Conservation (phyloP, 805 yeast species). For the Cyberlindnera euphorbiae region DNA sequence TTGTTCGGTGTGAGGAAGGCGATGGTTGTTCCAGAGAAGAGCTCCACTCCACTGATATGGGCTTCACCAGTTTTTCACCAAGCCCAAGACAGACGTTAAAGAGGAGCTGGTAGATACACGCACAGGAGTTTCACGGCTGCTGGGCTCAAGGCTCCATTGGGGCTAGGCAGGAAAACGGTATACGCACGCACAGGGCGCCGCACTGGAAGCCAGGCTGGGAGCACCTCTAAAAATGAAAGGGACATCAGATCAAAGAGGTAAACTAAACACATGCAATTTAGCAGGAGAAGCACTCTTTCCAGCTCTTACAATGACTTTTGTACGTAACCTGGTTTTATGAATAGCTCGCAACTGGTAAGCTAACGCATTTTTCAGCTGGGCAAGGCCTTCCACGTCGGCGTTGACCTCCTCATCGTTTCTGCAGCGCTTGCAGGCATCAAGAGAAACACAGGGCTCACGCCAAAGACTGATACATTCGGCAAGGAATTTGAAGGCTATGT, state of each 20-base stretch:
- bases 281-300: too few relatives aligned
- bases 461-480: slow-evolving; percentile 44
- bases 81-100: neutral
- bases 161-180: slow-evolving; percentile 2
- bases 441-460: slow-evolving; percentile 65
- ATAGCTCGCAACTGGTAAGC: too few relatives aligned
- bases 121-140: neutral
- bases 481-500: slow-evolving; percentile 47
- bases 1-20: too few relatives aligned
- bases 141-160: neutral
- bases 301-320: slow-evolving; percentile 3
- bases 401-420: slow-evolving; percentile 59
- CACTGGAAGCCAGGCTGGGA: too few relatives aligned
- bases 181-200: slow-evolving; percentile 2
- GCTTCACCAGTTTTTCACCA: neutral
- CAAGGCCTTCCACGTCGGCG: slow-evolving; percentile 50
- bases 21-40: too few relatives aligned
- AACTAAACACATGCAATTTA: too few relatives aligned
- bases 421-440: slow-evolving; percentile 69
- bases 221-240: too few relatives aligned
- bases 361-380: slow-evolving; percentile 32
- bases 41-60: neutral
- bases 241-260: too few relatives aligned
- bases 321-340: too few relatives aligned
- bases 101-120: neutral